A percentile compares a stretch with the other conserved stretches of the same genome.
Evolutionary conservation across 768 basidiomycete genomes (phyloP).

Genomic region (Hemileccinum rubropunctum): DNA sequence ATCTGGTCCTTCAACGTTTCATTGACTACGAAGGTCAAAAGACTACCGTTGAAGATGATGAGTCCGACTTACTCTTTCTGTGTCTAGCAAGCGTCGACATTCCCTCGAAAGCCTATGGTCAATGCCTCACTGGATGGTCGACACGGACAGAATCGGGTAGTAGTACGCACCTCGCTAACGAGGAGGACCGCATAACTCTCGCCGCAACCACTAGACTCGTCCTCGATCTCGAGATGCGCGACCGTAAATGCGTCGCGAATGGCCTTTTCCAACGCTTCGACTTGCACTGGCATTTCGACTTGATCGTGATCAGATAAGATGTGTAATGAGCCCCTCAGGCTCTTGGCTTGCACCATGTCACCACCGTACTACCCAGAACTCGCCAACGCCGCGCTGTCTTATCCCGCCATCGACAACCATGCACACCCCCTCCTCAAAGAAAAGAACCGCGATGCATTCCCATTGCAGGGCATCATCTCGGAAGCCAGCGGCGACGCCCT

Average conservation of each 20-base stretch:
- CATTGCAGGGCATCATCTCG: slow-evolving; percentile 64
- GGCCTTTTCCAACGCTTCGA: slow-evolving; percentile 53
- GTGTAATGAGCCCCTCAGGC: too few relatives aligned
- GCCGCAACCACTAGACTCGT: slow-evolving; percentile 79
- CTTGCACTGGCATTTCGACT: slow-evolving; percentile 52
- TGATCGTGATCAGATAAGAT: background rate
- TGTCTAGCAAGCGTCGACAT: slow-evolving; percentile 79
- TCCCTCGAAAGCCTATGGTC: slow-evolving; percentile 65
- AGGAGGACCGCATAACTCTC: slow-evolving; percentile 72
- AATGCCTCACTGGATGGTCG: background rate
- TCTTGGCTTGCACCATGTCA: too few relatives aligned
- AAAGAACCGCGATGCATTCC: slow-evolving; percentile 41
- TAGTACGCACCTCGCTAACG: slow-evolving; percentile 65
- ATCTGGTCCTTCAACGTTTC: slow-evolving; percentile 73
- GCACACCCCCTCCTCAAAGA: slow-evolving; percentile 66
- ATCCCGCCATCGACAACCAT: slow-evolving; percentile 76
- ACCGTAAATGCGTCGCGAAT: slow-evolving; percentile 65
- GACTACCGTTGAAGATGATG: background rate
- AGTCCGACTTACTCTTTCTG: slow-evolving; percentile 53
- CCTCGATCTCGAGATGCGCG: slow-evolving; percentile 67
- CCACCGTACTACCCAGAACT: slow-evolving; percentile 20
- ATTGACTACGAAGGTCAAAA: slow-evolving; percentile 54
- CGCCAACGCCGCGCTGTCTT: slow-evolving; percentile 20
- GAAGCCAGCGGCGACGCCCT: slow-evolving; percentile 59
- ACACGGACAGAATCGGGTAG: background rate